These are phyloP conservation scores for Calocera cornea DNA, from an alignment of 768 basidiomycete genomes.

Conservation along the genomic window DNA sequence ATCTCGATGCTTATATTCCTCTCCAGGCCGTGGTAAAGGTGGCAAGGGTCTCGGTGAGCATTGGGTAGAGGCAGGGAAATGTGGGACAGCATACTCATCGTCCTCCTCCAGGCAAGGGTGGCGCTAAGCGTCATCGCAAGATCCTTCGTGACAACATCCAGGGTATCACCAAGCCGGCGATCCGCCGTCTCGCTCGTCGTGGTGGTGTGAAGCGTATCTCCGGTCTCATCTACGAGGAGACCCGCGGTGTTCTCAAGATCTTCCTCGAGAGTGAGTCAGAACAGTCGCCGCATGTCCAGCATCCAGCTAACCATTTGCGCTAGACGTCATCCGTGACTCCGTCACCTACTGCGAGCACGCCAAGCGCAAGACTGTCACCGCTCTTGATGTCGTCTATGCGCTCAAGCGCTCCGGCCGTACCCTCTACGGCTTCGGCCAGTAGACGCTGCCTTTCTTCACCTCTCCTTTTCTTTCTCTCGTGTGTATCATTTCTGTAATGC, in stretches of 20 bases:
- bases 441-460: constrained; percentile 15
- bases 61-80: background rate
- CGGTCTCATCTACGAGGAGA: constrained; percentile 36
- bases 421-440: constrained; percentile 44
- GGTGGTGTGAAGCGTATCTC: constrained; percentile 43
- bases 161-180: constrained; percentile 40
- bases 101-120: constrained; percentile 23
- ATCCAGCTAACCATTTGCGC: background rate
- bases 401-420: constrained; percentile 46
- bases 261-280: constrained; percentile 27
- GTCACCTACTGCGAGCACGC: constrained; percentile 41
- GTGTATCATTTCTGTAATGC: constrained; percentile 3
- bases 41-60: constrained; percentile 27
- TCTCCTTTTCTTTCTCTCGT: constrained; percentile 24
- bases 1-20: background rate
- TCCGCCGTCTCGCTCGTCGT: constrained; percentile 39
- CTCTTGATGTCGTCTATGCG: constrained; percentile 49
- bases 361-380: constrained; percentile 40
- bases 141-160: constrained; percentile 27
- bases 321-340: constrained; percentile 35
- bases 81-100: background rate
- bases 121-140: constrained; percentile 33
- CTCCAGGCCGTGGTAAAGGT: constrained; percentile 32
- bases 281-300: background rate
- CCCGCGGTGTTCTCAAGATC: constrained; percentile 40